Evolutionary conservation across 257 asterid species (phyloP).

Genomic region (Penstemon barbatus): DNA sequence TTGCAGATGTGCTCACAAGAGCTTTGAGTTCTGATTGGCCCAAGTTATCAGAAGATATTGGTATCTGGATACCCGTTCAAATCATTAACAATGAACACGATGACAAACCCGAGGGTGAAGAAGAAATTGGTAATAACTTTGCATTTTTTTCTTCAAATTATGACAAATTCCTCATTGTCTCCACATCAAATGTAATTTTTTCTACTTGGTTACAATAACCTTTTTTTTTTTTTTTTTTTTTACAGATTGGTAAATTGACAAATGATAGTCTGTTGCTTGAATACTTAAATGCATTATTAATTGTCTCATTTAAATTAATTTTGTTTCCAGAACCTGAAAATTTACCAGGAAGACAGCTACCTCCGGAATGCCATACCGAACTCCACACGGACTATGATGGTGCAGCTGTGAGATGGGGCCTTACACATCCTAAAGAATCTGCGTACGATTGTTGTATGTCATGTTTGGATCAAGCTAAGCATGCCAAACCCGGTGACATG

Average conservation of each 20-base stretch:
- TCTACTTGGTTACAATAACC: not conserved
- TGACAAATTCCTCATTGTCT: not conserved
- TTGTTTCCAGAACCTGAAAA: conserved; percentile 53
- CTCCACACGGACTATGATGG: conserved; percentile 89
- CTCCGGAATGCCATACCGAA: conserved; percentile 79
- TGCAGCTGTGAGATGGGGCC: conserved; percentile 90
- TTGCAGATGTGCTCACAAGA: conserved; percentile 51
- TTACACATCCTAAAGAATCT: conserved; percentile 85
- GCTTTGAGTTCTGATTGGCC: conserved; percentile 71
- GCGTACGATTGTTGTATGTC: conserved; percentile 96
- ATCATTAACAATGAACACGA: conserved; percentile 64
- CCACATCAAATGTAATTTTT: not conserved
- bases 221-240: too few relatives aligned
- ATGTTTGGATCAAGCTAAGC: conserved; percentile 77
- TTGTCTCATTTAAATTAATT: conserved; percentile 13
- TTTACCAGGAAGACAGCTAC: conserved; percentile 76
- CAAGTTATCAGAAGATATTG: conserved; percentile 62
- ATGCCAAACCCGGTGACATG: conserved; percentile 50
- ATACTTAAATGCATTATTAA: not conserved
- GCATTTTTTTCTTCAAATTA: conserved; percentile 1
- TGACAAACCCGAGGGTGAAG: conserved; percentile 85
- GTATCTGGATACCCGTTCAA: conserved; percentile 81
- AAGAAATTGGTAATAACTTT: conserved; percentile 61
- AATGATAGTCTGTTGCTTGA: not conserved
- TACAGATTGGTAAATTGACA: not conserved